Conservation (phyloP, 2,329 filamentous ascomycete genomes). For the Karstenula rhodostoma region DNA sequence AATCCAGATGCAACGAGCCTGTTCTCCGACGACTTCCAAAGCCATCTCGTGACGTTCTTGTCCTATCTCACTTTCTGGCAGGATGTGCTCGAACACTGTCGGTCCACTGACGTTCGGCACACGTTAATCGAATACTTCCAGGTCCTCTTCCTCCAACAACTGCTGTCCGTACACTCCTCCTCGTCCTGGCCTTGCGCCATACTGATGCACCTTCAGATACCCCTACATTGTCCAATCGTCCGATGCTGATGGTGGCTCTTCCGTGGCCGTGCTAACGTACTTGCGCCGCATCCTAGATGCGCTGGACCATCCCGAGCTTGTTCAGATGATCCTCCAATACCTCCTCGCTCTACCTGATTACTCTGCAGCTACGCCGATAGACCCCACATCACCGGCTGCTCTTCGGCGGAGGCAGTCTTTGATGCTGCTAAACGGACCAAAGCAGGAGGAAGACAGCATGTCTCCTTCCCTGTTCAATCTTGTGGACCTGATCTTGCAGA, state of each 20-base stretch:
- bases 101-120: constrained; percentile 88
- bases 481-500: constrained; percentile 87
- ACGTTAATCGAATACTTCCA: constrained; percentile 97
- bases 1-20: constrained; percentile 74
- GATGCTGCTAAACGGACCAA: constrained; percentile 82
- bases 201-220: constrained; percentile 66
- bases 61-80: constrained; percentile 98
- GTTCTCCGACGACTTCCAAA: constrained; percentile 77
- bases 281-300: constrained; percentile 89
- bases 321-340: constrained; percentile 92
- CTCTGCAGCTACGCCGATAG: constrained; percentile 43
- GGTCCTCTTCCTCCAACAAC: constrained; percentile 91
- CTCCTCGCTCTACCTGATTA: constrained; percentile 80
- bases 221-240: constrained; percentile 96
- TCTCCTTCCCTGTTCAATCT: constrained; percentile 92
- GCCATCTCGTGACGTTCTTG: constrained; percentile 91
- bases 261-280: constrained; percentile 94
- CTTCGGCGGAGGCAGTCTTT: constrained; percentile 87
- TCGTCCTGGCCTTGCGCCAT: neutral
- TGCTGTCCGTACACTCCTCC: constrained; percentile 69
- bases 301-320: constrained; percentile 90
- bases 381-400: constrained; percentile 63
- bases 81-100: constrained; percentile 94
- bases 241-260: constrained; percentile 95
- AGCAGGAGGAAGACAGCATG: constrained; percentile 75